These are phyloP conservation scores for Xylaria sp. DNA, from an alignment of 2,329 filamentous ascomycete genomes.

Conservation along the genomic window DNA sequence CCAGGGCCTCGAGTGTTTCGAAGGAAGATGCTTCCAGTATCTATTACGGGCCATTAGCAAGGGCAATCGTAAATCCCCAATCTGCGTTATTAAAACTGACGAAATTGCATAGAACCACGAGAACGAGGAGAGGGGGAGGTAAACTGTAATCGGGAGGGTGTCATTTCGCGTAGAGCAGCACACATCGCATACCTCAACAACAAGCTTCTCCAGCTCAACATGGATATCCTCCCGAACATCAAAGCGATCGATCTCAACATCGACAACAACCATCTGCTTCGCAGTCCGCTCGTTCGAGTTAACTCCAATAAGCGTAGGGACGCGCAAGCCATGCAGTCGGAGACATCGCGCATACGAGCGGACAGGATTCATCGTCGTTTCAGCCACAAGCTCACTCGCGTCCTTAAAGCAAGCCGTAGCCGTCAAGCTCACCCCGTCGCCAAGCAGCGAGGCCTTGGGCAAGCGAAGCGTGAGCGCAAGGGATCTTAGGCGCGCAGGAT, in stretches of 20 bases:
- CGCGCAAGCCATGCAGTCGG: constrained; percentile 60
- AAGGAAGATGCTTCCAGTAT: constrained; percentile 61
- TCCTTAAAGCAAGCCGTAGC: constrained; percentile 50
- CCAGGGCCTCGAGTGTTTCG: constrained; percentile 68
- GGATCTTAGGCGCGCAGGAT: constrained; percentile 47
- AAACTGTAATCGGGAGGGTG: not conserved
- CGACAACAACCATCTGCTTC: constrained; percentile 70
- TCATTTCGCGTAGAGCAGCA: not conserved
- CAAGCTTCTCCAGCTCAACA: constrained; percentile 59
- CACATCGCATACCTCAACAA: constrained; percentile 60
- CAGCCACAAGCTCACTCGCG: not conserved
- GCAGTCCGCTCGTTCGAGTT: constrained; percentile 71
- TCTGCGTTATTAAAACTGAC: not conserved
- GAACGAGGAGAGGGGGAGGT: too few relatives aligned
- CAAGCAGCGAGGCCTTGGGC: constrained; percentile 72
- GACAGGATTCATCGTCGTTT: constrained; percentile 33
- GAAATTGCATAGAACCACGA: not conserved
- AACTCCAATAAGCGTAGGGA: constrained; percentile 74
- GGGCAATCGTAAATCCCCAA: not conserved
- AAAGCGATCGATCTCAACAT: constrained; percentile 64
- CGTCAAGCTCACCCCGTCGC: constrained; percentile 62
- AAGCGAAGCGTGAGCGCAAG: constrained; percentile 61
- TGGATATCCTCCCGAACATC: constrained; percentile 56
- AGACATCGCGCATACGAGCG: constrained; percentile 46
- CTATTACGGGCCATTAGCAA: constrained; percentile 41